These are phyloP conservation scores for Yarrowia porcina DNA, from an alignment of 805 yeast species.

Conservation along the genomic window DNA sequence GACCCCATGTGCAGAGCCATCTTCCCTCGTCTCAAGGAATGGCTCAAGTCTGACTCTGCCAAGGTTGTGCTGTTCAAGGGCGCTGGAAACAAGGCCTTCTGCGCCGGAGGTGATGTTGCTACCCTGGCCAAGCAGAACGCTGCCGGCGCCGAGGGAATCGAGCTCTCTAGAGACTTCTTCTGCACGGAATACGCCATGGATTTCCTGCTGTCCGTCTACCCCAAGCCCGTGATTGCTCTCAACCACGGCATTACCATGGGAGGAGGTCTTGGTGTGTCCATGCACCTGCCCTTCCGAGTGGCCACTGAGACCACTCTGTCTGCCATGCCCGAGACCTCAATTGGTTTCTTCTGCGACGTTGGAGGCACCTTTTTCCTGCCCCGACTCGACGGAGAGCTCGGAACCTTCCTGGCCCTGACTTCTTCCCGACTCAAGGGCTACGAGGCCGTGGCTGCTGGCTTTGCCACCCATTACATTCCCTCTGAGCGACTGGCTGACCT, in stretches of 20 bases:
- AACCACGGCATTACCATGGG: slow-evolving; percentile 97
- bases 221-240: slow-evolving; percentile 80
- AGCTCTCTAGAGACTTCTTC: slow-evolving; percentile 64
- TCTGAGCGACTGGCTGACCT: slow-evolving; percentile 60
- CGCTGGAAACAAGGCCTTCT: slow-evolving; percentile 60
- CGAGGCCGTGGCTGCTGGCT: slow-evolving; percentile 79
- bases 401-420: slow-evolving; percentile 81
- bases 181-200: slow-evolving; percentile 77
- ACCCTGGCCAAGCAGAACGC: slow-evolving; percentile 52
- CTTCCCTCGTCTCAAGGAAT: slow-evolving; percentile 70
- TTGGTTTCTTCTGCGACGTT: slow-evolving; percentile 95
- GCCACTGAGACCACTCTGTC: slow-evolving; percentile 88
- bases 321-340: slow-evolving; percentile 98
- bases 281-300: slow-evolving; percentile 87
- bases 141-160: slow-evolving; percentile 47
- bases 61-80: slow-evolving; percentile 68
- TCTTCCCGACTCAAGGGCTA: slow-evolving; percentile 73
- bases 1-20: slow-evolving; percentile 70
- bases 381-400: slow-evolving; percentile 74
- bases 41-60: slow-evolving; percentile 62
- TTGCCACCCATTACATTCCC: slow-evolving; percentile 87
- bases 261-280: slow-evolving; percentile 91
- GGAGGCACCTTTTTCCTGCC: slow-evolving; percentile 90
- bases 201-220: slow-evolving; percentile 72
- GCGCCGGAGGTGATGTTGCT: slow-evolving; percentile 97